Evolutionary conservation across 164 flowering plant genomes (phyloP).

Genomic region (Pachysandra terminalis): DNA sequence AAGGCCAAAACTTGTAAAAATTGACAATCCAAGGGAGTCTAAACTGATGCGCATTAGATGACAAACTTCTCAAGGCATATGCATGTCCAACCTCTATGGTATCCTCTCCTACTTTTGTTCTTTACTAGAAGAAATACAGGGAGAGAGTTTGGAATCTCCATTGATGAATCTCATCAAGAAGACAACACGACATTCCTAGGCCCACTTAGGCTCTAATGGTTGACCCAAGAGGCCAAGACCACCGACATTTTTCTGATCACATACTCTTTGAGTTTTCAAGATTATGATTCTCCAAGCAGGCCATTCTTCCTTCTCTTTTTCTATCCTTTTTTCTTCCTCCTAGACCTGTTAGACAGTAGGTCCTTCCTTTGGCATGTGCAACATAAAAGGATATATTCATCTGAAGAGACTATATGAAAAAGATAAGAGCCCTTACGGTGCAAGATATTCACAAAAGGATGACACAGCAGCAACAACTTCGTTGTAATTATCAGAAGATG

Average conservation of each 20-base stretch:
- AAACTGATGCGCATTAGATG: not conserved
- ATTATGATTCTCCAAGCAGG: too few species aligned
- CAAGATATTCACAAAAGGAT: slow-evolving; percentile 95
- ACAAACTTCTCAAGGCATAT: not conserved
- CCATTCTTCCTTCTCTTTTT: not conserved
- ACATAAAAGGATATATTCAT: not conserved
- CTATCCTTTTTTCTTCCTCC: not conserved
- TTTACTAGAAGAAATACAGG: too few species aligned
- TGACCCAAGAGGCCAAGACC: too few species aligned
- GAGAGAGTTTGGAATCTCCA: too few species aligned
- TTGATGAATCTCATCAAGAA: too few species aligned
- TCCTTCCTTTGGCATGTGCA: not conserved
- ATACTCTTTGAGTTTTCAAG: too few species aligned
- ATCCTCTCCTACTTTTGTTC: too few species aligned
- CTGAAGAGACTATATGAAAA: not conserved
- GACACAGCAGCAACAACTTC: slow-evolving; percentile 82
- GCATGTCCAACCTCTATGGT: not conserved
- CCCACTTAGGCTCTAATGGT: too few species aligned
- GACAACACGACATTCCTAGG: too few species aligned
- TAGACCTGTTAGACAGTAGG: not conserved
- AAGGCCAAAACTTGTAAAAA: not conserved
- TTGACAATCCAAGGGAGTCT: not conserved
- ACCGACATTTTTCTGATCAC: too few species aligned
- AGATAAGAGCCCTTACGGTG: slow-evolving; percentile 65
- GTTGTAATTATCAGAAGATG: slow-evolving; percentile 70